A percentile compares a stretch with the other conserved stretches of the same genome.
These are phyloP conservation scores for Candida smagusa DNA, from an alignment of 1,139 yeast species.

Conservation along the genomic window DNA sequence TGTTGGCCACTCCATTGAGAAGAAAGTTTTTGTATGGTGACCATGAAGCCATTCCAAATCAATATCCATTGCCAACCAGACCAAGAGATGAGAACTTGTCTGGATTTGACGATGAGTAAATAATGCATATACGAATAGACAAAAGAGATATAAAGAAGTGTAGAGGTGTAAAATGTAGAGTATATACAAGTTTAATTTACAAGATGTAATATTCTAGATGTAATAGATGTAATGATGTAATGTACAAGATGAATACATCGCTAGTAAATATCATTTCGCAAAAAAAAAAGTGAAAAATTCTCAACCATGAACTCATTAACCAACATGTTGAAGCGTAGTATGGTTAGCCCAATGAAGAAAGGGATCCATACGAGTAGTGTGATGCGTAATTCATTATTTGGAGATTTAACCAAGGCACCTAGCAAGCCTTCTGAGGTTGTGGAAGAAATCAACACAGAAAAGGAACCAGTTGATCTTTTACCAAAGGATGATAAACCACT, in stretches of 20 bases:
- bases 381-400: slow-evolving; percentile 21
- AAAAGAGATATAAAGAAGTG: no score
- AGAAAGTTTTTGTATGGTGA: slow-evolving; percentile 65
- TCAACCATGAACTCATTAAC: no score
- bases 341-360: neutral
- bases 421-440: slow-evolving; percentile 9
- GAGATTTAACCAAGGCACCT: slow-evolving; percentile 24
- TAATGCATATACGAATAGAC: no score
- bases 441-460: slow-evolving; percentile 10
- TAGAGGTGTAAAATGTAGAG: slow-evolving; percentile 1
- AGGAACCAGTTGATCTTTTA: slow-evolving; percentile 14
- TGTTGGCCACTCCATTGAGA: slow-evolving; percentile 67
- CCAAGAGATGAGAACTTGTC: slow-evolving; percentile 47
- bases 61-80: slow-evolving; percentile 66
- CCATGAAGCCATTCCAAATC: slow-evolving; percentile 63
- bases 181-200: no score
- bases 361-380: slow-evolving; percentile 9
- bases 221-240: no score
- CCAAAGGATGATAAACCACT: slow-evolving; percentile 32
- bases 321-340: no score
- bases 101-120: slow-evolving; percentile 54
- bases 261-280: neutral
- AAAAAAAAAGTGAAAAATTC: neutral
- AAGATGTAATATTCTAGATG: no score
- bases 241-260: no score